A percentile compares a stretch with the other conserved stretches of the same genome.
phyloP scores from a whole-genome alignment of 1,284 basidiomycete species.

The Apiotrichum brassicae region DNA sequence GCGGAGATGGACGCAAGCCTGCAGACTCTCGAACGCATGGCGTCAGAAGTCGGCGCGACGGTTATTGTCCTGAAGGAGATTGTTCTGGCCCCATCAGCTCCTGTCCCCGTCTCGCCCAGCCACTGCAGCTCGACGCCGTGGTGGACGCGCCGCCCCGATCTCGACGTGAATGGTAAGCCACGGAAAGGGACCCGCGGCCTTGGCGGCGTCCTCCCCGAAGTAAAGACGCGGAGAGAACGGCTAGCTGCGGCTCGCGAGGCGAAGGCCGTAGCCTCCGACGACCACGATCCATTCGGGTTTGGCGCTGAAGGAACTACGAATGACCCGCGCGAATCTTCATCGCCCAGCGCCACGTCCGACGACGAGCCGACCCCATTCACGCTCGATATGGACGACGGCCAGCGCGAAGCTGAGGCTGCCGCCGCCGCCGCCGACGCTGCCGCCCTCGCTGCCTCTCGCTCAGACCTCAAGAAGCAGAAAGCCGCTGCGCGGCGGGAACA shows the following conservation, averaged over 20 bases:
- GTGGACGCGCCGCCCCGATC: conserved; percentile 24
- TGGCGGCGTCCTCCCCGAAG: conserved; percentile 4
- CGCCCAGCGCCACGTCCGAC: conserved; percentile 2
- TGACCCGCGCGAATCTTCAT: conserved; percentile 1
- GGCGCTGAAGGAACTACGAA: neutral
- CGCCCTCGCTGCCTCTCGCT: too few species aligned
- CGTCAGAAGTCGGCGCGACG: conserved; percentile 79
- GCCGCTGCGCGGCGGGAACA: conserved; percentile 27
- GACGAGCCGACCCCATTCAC: conserved; percentile 26
- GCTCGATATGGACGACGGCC: conserved; percentile 22
- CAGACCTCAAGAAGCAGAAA: conserved; percentile 28
- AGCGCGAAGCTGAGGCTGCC: too few species aligned
- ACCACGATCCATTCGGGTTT: conserved; percentile 3
- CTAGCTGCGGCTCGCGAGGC: conserved; percentile 2
- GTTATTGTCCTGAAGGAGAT: conserved; percentile 82
- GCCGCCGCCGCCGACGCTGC: too few species aligned
- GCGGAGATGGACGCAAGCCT: conserved; percentile 70
- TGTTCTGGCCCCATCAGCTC: conserved; percentile 23
- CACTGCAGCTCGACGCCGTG: neutral
- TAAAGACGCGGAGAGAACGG: conserved; percentile 4
- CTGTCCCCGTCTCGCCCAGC: neutral
- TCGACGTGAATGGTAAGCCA: conserved; percentile 27
- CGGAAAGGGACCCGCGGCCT: conserved; percentile 20
- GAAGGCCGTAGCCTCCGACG: neutral
- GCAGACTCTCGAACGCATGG: conserved; percentile 83